These are phyloP conservation scores for Pisolithus microcarpus DNA, from an alignment of 768 basidiomycete genomes.

Conservation along the genomic window DNA sequence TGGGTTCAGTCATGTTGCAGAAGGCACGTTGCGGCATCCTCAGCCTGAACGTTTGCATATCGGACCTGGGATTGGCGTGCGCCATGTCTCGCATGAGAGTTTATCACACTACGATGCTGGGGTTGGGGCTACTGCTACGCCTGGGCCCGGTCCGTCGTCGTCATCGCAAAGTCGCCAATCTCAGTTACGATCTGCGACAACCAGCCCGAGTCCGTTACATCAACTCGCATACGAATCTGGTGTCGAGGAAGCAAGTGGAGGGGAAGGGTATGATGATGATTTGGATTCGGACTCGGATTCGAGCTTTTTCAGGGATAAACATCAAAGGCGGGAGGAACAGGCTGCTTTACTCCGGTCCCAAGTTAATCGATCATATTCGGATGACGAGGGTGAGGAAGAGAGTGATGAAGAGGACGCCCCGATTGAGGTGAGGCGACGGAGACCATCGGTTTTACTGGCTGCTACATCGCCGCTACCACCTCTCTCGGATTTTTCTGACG, in stretches of 20 bases:
- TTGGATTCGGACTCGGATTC: constrained; percentile 29
- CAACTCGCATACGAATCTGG: constrained; percentile 27
- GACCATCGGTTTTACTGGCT: constrained; percentile 25
- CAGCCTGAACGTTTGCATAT: constrained; percentile 25
- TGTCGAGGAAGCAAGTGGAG: constrained; percentile 22
- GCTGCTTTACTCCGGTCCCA: constrained; percentile 22
- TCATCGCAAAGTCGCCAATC: not conserved
- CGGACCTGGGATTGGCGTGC: constrained; percentile 1
- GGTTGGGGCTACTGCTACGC: not conserved
- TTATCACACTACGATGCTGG: not conserved
- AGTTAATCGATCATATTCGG: constrained; percentile 27
- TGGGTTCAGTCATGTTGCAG: constrained; percentile 22
- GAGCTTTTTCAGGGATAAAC: constrained; percentile 28
- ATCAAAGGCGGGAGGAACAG: constrained; percentile 17
- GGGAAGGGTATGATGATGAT: constrained; percentile 24
- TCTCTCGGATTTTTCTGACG: constrained; percentile 14
- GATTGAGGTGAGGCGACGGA: constrained; percentile 30
- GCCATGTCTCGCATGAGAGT: not conserved
- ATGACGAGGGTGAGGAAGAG: constrained; percentile 26
- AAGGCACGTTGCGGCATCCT: constrained; percentile 22
- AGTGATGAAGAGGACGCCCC: constrained; percentile 30
- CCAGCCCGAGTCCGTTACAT: constrained; percentile 36
- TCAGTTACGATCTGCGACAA: constrained; percentile 25
- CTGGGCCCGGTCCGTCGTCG: not conserved
- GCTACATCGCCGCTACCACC: constrained; percentile 19